Base-by-base conservation (phyloP, 2,329 filamentous ascomycete genomes). In the Arthroderma sp. region DNA sequence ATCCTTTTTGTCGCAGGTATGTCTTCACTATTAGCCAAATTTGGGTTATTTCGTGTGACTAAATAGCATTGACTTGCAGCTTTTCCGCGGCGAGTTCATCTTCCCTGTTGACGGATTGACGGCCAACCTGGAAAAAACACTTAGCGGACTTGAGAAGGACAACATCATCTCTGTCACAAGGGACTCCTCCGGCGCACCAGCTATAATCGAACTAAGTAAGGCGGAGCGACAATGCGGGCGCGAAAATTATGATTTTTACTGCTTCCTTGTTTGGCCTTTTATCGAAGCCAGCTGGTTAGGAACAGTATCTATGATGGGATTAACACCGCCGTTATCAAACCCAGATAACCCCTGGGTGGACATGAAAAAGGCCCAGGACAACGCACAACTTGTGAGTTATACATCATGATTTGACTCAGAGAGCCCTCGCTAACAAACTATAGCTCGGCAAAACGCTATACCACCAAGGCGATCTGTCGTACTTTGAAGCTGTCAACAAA, bases 211-310 rank as follows among this genome's bases (percentile, higher is more conserved):
- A 4, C 70, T 98, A 5, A 82, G 83, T 11, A 77, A 83, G 4
- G 67, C 74, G 3, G 91, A 98, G 62, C 75, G 88, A 11, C 71
- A 74, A 29, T 79, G 75, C 5, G 91, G 91, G 1, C 73, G 89
- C 33, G 91, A 98, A 63, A 96, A 95, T 56, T 98, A 84, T 57
- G 91, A 98, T 59, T 98, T 98, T 64, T 96, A 96, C 66, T 96
- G 89, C 66, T 98, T 96, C 71, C 68, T 98, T 15, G 86, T 98
- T 51, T 98, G 91, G 91, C 91, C 91, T 0, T 98, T 98, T 54
- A 88, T 96, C 53, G 91, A 98, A 64, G 83, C 88, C 0, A 82
- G 77, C 43, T 98, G 91, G 91, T 74, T 98, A 1, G 88, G 86
- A 7, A 83, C 87, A 0, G 82, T 96, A 0, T 86, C 84, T 0